Percentiles rank a stretch among this genome's conserved stretches.
Conservation (phyloP, 768 basidiomycete genomes). For the Pleurotus tuoliensis region DNA sequence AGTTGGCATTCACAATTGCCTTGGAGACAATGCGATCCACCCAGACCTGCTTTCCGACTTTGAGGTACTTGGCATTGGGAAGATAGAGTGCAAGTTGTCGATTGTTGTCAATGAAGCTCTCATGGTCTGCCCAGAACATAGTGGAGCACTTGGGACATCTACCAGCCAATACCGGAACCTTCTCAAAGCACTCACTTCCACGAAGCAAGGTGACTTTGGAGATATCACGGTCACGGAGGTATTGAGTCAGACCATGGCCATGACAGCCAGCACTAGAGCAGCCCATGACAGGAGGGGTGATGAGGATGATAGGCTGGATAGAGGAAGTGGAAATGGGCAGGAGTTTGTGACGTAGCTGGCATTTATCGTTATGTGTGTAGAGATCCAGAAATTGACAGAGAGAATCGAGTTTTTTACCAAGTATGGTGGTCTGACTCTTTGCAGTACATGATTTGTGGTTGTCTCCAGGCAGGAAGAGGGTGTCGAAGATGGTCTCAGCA, state of each 20-base stretch:
- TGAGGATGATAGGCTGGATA: neutral
- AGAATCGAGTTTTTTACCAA: neutral
- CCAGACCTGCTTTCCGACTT: conserved; percentile 12
- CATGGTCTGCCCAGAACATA: conserved; percentile 18
- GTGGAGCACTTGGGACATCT: conserved; percentile 13
- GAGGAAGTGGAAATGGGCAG: neutral
- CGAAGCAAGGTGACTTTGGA: conserved; percentile 13
- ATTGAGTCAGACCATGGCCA: neutral
- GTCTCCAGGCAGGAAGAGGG: too few relatives aligned
- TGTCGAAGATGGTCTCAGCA: too few relatives aligned
- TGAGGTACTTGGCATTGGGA: conserved; percentile 12
- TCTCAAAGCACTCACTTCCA: conserved; percentile 1
- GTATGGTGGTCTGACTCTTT: neutral
- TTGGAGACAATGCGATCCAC: conserved; percentile 13
- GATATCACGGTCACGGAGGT: conserved; percentile 6
- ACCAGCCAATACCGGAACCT: conserved; percentile 13
- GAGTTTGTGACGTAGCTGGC: neutral
- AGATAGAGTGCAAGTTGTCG: conserved; percentile 4
- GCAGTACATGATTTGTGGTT: too few relatives aligned
- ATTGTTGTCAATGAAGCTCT: neutral
- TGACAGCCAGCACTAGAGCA: conserved; percentile 6
- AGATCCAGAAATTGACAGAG: neutral
- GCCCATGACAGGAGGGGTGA: neutral
- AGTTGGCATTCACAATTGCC: conserved; percentile 14
- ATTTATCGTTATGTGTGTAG: neutral